Percentiles rank a stretch among this genome's conserved stretches.
phyloP scores from a whole-genome alignment of 805 yeast genomes.

The Kuraishia ogatae region DNA sequence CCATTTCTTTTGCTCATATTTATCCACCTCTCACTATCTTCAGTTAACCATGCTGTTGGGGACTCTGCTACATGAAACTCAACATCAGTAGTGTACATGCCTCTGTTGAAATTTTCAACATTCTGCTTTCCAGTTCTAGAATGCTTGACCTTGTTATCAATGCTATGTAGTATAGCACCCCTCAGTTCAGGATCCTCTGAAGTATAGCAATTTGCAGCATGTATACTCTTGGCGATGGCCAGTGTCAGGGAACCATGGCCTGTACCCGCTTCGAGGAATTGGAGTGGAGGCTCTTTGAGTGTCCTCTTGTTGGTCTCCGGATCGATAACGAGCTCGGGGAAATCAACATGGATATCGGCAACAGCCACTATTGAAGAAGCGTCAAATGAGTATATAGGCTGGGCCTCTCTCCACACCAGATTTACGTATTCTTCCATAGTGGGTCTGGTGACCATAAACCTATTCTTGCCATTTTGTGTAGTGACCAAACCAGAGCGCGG shows the following conservation, averaged over 20 bases:
- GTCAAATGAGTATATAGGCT: constrained; percentile 42
- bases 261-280: constrained; percentile 44
- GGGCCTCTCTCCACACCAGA: constrained; percentile 32
- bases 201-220: constrained; percentile 32
- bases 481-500: constrained; percentile 23
- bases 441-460: constrained; percentile 28
- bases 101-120: constrained; percentile 29
- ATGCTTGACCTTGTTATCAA: constrained; percentile 32
- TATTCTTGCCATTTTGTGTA: constrained; percentile 9
- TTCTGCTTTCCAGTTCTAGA: constrained; percentile 32
- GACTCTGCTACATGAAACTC: constrained; percentile 33
- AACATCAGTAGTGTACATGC: constrained; percentile 34
- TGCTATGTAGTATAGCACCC: constrained; percentile 37
- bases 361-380: constrained; percentile 37
- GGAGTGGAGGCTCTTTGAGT: constrained; percentile 18
- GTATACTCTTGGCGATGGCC: constrained; percentile 32
- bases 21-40: constrained; percentile 16
- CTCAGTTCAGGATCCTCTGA: constrained; percentile 14
- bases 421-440: constrained; percentile 39
- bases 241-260: constrained; percentile 45
- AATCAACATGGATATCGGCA: constrained; percentile 37
- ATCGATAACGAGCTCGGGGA: constrained; percentile 18
- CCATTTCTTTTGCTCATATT: constrained; percentile 3
- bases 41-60: constrained; percentile 30
- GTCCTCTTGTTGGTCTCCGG: constrained; percentile 3